These are phyloP conservation scores for Lantana camara DNA, from an alignment of 257 asterid species.

Conservation along the genomic window DNA sequence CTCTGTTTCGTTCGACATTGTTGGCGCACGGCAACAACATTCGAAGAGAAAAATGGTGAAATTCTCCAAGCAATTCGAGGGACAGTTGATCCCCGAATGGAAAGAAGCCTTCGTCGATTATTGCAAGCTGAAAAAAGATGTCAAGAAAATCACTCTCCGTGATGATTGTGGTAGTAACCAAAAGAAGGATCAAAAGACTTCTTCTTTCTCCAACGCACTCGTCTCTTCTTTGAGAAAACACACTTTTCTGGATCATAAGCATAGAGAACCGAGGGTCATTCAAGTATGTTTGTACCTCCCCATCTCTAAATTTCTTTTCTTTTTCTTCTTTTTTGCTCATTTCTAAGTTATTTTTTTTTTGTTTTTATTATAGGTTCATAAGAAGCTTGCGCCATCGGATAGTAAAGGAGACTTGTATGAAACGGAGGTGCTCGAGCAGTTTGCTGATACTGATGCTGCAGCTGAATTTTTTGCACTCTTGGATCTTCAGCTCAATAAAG, in stretches of 20 bases:
- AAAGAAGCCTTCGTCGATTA: slow-evolving; percentile 96
- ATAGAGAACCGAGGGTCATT: slow-evolving; percentile 56
- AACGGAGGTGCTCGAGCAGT: slow-evolving; percentile 79
- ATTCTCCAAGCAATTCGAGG: slow-evolving; percentile 90
- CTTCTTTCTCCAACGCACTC: slow-evolving; percentile 27
- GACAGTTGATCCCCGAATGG: slow-evolving; percentile 94
- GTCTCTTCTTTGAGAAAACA: slow-evolving; percentile 43
- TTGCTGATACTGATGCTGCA: slow-evolving; percentile 74
- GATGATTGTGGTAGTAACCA: neutral
- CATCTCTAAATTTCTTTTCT: neutral
- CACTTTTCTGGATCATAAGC: slow-evolving; percentile 45
- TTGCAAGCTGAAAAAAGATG: slow-evolving; percentile 73
- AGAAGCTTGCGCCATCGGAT: slow-evolving; percentile 48
- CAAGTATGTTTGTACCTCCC: slow-evolving; percentile 44
- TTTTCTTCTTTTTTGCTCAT: neutral
- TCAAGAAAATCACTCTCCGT: slow-evolving; percentile 67
- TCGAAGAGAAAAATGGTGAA: slow-evolving; percentile 62
- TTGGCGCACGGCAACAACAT: neutral
- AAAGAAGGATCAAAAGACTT: slow-evolving; percentile 27
- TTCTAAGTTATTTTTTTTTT: no score
- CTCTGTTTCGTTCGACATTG: neutral
- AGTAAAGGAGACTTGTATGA: slow-evolving; percentile 68
- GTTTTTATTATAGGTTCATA: slow-evolving; percentile 59
- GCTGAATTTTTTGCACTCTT: slow-evolving; percentile 72
- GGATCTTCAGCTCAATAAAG: slow-evolving; percentile 92